phyloP scores from a whole-genome alignment of 768 basidiomycete genomes.

The Bullera alba region DNA sequence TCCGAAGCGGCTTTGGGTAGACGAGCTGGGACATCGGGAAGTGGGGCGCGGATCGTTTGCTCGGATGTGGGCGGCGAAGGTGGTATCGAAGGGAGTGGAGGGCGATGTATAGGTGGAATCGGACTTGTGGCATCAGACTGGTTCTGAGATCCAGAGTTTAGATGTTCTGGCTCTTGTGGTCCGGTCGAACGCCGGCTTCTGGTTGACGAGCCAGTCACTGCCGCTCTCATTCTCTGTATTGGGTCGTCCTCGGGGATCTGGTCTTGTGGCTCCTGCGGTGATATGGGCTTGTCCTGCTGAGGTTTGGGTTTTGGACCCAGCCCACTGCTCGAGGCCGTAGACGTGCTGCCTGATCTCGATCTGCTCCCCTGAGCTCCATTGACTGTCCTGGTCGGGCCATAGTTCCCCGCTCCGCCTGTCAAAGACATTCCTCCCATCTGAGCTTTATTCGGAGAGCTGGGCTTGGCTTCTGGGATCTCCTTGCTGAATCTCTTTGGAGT shows the following conservation, averaged over 20 bases:
- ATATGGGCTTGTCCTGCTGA: too few relatives aligned
- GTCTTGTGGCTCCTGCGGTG: too few relatives aligned
- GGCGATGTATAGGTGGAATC: background rate
- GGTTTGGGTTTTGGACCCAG: too few relatives aligned
- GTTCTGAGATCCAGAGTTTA: too few relatives aligned
- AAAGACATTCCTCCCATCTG: constrained; percentile 33
- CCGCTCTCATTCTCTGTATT: too few relatives aligned
- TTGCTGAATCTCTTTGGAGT: constrained; percentile 56
- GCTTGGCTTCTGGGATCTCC: constrained; percentile 41
- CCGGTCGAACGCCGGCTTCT: too few relatives aligned
- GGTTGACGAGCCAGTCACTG: too few relatives aligned
- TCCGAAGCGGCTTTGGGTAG: constrained; percentile 2
- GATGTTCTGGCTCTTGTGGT: constrained; percentile 56
- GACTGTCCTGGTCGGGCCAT: constrained; percentile 5
- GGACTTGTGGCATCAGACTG: constrained; percentile 1
- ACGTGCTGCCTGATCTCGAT: too few relatives aligned
- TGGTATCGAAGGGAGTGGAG: background rate
- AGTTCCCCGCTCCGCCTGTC: constrained; percentile 17
- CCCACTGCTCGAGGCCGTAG: too few relatives aligned
- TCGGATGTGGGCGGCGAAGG: constrained; percentile 1
- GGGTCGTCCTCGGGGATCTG: too few relatives aligned
- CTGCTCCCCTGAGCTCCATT: too few relatives aligned
- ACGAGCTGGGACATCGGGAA: background rate
- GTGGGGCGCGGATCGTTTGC: background rate
- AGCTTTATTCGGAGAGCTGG: constrained; percentile 6